Evolutionary conservation across 1,284 basidiomycete genomes (phyloP).

Genomic region (Ceratobasidium sp.): DNA sequence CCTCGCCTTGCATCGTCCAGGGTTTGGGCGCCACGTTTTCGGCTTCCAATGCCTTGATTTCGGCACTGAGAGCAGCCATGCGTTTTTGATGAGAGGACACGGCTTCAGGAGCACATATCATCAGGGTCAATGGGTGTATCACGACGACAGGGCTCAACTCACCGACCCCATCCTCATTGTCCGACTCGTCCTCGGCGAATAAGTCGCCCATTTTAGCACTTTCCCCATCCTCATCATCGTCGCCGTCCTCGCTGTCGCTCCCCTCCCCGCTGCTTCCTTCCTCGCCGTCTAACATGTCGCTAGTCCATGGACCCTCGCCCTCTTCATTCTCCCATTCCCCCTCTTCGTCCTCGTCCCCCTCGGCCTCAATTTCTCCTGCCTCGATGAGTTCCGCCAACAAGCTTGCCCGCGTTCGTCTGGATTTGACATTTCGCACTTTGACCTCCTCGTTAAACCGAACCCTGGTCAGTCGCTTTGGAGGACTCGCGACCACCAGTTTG

Average conservation of each 20-base stretch:
- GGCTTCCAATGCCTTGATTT: conserved; percentile 73
- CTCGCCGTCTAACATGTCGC: conserved; percentile 41
- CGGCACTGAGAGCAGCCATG: conserved; percentile 62
- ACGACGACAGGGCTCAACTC: too few relatives aligned
- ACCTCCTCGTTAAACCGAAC: conserved; percentile 86
- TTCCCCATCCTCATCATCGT: too few relatives aligned
- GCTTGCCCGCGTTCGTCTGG: conserved; percentile 57
- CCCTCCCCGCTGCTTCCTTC: conserved; percentile 44
- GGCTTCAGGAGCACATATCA: too few relatives aligned
- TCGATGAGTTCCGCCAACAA: conserved; percentile 42
- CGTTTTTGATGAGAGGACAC: conserved; percentile 70
- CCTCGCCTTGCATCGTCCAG: conserved; percentile 95
- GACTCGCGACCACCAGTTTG: conserved; percentile 34
- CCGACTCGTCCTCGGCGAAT: conserved; percentile 66
- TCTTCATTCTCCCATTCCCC: conserved; percentile 42
- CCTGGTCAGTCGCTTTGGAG: conserved; percentile 43
- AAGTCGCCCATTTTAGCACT: conserved; percentile 71
- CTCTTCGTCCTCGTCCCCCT: conserved; percentile 48
- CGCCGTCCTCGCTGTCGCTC: conserved; percentile 47
- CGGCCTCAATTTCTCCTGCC: conserved; percentile 50
- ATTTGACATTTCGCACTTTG: conserved; percentile 75
- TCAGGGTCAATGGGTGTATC: too few relatives aligned
- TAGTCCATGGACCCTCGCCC: conserved; percentile 43
- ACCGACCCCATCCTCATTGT: too few relatives aligned
- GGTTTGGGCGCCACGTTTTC: conserved; percentile 76